Percentiles rank a stretch among this genome's conserved stretches.
Conservation (phyloP, 768 basidiomycete species). For the Porpolomopsis calyptriformis region DNA sequence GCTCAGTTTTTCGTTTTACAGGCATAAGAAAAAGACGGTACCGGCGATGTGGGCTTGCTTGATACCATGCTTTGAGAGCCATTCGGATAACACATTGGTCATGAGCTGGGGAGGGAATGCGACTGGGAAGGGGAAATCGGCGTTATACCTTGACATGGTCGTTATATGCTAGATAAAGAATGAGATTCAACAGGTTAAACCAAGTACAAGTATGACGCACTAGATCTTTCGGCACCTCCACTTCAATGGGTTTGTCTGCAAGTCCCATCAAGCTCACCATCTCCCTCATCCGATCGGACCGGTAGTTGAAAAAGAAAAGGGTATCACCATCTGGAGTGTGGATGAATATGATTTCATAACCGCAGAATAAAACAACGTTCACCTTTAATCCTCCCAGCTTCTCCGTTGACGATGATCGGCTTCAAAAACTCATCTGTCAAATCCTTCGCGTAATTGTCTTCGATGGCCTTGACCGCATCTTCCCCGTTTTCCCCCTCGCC, state of each 20-base stretch:
- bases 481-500: constrained; percentile 52
- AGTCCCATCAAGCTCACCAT: constrained; percentile 72
- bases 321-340: constrained; percentile 61
- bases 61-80: constrained; percentile 66
- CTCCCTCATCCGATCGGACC: constrained; percentile 94
- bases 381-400: constrained; percentile 75
- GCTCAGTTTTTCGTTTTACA: constrained; percentile 2
- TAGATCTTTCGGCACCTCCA: constrained; percentile 69
- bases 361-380: constrained; percentile 13
- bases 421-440: constrained; percentile 94
- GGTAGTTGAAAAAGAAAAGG: constrained; percentile 94
- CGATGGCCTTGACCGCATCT: constrained; percentile 54
- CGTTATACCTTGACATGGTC: constrained; percentile 91
- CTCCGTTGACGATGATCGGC: constrained; percentile 81
- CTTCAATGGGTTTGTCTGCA: constrained; percentile 76
- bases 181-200: not conserved
- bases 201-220: constrained; percentile 30
- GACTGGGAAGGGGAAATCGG: constrained; percentile 78
- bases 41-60: constrained; percentile 87
- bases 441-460: constrained; percentile 72
- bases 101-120: constrained; percentile 92
- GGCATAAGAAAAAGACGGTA: constrained; percentile 18
- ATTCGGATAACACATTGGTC: constrained; percentile 92
- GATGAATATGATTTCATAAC: not conserved
- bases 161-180: constrained; percentile 52